Percentiles rank a stretch among this genome's conserved stretches.
Conservation (phyloP, 1,284 basidiomycete genomes). For the Blastosporella zonata region DNA sequence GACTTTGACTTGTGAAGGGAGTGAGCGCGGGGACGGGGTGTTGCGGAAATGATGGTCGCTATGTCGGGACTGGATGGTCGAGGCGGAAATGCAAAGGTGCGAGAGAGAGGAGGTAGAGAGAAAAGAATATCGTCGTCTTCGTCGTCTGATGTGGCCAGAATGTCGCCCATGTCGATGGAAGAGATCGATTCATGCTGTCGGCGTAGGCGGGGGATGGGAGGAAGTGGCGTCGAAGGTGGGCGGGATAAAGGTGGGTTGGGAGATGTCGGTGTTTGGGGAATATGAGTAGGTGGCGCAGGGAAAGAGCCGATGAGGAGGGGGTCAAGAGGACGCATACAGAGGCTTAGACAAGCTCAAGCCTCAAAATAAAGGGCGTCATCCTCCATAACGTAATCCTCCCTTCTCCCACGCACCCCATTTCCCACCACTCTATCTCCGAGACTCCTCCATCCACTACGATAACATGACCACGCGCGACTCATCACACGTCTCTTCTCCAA, state of each 20-base stretch:
- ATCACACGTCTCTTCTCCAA: constrained; percentile 17
- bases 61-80: constrained; percentile 44
- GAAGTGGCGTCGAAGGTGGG: constrained; percentile 48
- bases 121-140: constrained; percentile 16
- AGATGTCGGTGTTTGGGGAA: constrained; percentile 37
- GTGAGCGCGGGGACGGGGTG: constrained; percentile 38
- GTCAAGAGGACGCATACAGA: constrained; percentile 23
- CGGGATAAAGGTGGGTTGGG: constrained; percentile 20
- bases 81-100: constrained; percentile 4
- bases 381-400: not conserved
- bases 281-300: constrained; percentile 49
- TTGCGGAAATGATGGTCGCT: constrained; percentile 39
- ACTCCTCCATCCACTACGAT: not conserved
- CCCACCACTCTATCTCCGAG: not conserved
- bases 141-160: constrained; percentile 37
- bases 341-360: no score
- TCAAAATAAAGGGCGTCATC: no score
- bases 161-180: constrained; percentile 39
- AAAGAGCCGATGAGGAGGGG: constrained; percentile 47
- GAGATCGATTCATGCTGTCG: constrained; percentile 36
- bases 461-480: constrained; percentile 21
- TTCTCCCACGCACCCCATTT: no score
- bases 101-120: constrained; percentile 2
- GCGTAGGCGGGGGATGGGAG: constrained; percentile 47
- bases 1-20: not conserved